Evolutionary conservation across 129 eudicot species (phyloP).

Genomic region (Flaveria robusta): DNA sequence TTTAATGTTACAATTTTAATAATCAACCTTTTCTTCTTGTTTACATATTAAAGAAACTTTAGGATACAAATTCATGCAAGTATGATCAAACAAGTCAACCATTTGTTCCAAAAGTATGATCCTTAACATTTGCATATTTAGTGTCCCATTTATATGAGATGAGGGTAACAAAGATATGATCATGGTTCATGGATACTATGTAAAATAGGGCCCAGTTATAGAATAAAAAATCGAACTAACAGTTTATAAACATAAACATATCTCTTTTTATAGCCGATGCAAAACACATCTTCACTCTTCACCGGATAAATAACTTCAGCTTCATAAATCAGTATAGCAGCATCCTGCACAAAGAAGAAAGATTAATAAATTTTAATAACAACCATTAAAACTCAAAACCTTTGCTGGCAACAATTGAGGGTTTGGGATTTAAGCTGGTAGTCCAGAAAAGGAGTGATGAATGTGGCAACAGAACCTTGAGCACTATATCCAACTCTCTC

Average conservation of each 20-base stretch:
- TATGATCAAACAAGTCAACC: not conserved
- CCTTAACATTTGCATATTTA: no score
- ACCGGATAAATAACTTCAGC: no score
- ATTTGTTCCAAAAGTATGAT: not conserved
- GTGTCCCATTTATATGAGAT: not conserved
- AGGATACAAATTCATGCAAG: not conserved
- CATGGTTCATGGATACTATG: not conserved
- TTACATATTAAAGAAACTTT: not conserved
- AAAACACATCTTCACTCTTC: not conserved
- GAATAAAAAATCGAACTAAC: not conserved
- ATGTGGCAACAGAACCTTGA: constrained; percentile 96
- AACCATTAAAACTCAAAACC: constrained; percentile 39
- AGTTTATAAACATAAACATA: no score
- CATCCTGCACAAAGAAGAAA: no score
- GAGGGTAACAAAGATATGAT: not conserved
- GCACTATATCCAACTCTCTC: constrained; percentile 67
- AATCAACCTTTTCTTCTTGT: constrained; percentile 63
- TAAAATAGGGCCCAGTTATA: not conserved
- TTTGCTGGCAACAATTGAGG: constrained; percentile 80
- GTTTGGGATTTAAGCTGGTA: constrained; percentile 92
- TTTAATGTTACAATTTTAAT: constrained; percentile 54
- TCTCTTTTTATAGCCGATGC: not conserved
- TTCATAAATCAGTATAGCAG: no score
- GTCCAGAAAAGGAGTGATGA: constrained; percentile 88
- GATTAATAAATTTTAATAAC: no score